Evolutionary conservation across 2,329 filamentous ascomycete species (phyloP).

Genomic region (Incumbomyces lentus): DNA sequence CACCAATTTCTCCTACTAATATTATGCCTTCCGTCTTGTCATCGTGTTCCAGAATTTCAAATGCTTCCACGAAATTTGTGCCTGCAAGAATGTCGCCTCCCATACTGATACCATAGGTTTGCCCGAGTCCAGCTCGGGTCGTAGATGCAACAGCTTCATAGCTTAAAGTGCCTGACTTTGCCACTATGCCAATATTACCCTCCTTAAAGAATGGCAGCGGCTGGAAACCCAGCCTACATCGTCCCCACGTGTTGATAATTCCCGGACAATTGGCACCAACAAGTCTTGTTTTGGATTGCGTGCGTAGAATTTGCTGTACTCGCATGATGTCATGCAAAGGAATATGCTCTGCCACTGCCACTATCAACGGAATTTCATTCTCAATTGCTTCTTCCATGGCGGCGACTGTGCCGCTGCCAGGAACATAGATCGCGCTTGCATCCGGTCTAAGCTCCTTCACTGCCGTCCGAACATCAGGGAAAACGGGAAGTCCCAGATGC

Average conservation of each 20-base stretch:
- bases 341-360: constrained; percentile 71
- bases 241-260: constrained; percentile 62
- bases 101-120: constrained; percentile 67
- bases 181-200: constrained; percentile 62
- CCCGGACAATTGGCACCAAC: constrained; percentile 75
- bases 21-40: constrained; percentile 61
- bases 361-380: constrained; percentile 66
- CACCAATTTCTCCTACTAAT: constrained; percentile 62
- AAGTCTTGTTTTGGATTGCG: constrained; percentile 60
- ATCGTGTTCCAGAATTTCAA: constrained; percentile 57
- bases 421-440: constrained; percentile 70
- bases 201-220: constrained; percentile 61
- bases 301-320: constrained; percentile 60
- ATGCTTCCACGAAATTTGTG: constrained; percentile 61
- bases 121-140: constrained; percentile 62
- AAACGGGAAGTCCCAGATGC: constrained; percentile 62
- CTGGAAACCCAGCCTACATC: constrained; percentile 66
- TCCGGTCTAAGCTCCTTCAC: constrained; percentile 62
- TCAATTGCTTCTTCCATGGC: constrained; percentile 74
- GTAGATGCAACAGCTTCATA: constrained; percentile 71
- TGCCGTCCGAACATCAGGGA: constrained; percentile 58
- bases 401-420: constrained; percentile 59
- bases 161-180: constrained; percentile 70
- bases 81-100: constrained; percentile 66
- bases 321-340: constrained; percentile 68